Conservation (phyloP, 306 rosid genomes). For the Fragaria ananassa region DNA sequence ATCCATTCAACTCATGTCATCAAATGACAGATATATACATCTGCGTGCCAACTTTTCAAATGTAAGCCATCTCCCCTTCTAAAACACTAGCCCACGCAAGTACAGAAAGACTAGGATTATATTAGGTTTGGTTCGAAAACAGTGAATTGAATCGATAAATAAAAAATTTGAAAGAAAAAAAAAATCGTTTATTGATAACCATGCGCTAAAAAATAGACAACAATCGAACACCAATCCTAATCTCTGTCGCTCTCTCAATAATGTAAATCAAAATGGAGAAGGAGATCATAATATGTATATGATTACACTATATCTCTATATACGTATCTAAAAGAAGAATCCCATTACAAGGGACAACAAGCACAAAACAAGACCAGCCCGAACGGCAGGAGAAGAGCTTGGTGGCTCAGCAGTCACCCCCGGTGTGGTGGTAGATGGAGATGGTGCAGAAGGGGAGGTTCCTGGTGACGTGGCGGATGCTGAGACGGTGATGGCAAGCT, state of each 20-base stretch:
- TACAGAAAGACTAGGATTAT: too few relatives aligned
- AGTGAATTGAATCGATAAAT: too few relatives aligned
- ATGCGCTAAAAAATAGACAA: too few relatives aligned
- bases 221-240: neutral
- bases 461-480: slow-evolving; percentile 3
- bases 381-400: neutral
- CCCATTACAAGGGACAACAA: slow-evolving; percentile 2
- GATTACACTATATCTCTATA: neutral
- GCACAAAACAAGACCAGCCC: slow-evolving; percentile 8
- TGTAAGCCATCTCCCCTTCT: too few relatives aligned
- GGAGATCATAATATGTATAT: neutral
- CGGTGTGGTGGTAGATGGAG: neutral
- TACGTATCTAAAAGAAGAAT: slow-evolving; percentile 1
- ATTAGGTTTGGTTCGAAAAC: too few relatives aligned
- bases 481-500: slow-evolving; percentile 22
- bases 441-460: neutral
- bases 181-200: too few relatives aligned
- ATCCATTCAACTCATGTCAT: too few relatives aligned
- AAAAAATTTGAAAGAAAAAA: too few relatives aligned
- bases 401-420: neutral
- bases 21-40: too few relatives aligned
- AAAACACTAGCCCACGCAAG: too few relatives aligned
- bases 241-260: neutral
- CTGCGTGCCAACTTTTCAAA: too few relatives aligned
- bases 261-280: neutral